Percentiles rank a stretch among this genome's conserved stretches.
phyloP scores from a whole-genome alignment of 164 flowering plant species.

The Tetracentron sinense region DNA sequence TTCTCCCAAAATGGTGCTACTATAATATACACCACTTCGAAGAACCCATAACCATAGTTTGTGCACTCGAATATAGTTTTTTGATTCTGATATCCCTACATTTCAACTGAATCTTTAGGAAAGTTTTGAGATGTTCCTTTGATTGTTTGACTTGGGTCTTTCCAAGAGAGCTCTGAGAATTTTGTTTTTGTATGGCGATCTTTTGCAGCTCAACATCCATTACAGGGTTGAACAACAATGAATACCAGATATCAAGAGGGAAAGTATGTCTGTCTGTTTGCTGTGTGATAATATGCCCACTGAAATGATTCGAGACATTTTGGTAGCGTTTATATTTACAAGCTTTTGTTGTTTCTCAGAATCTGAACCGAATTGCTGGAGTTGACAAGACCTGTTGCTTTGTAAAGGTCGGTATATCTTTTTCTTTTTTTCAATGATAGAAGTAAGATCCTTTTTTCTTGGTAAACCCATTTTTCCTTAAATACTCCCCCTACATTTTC shows the following conservation, averaged over 20 bases:
- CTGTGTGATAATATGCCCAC: too few species aligned
- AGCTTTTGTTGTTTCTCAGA: constrained; percentile 34
- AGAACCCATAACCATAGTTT: too few species aligned
- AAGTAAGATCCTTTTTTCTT: too few species aligned
- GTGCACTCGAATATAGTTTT: too few species aligned
- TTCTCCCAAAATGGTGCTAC: too few species aligned
- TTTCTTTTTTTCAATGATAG: constrained; percentile 1
- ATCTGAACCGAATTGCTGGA: constrained; percentile 69
- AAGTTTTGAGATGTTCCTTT: not conserved
- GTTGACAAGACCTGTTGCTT: constrained; percentile 80
- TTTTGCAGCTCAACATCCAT: constrained; percentile 74
- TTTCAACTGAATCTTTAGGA: too few species aligned
- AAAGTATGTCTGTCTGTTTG: too few species aligned
- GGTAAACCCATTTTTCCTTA: not conserved
- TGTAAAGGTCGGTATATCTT: constrained; percentile 54
- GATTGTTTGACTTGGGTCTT: not conserved
- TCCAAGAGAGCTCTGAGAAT: constrained; percentile 7
- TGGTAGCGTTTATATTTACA: too few species aligned
- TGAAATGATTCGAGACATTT: too few species aligned
- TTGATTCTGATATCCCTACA: too few species aligned
- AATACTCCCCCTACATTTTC: not conserved
- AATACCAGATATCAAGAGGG: constrained; percentile 93
- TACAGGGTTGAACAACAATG: constrained; percentile 96
- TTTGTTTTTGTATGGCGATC: constrained; percentile 5
- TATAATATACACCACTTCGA: too few species aligned